Percentiles rank a stretch among this genome's conserved stretches.
These are phyloP conservation scores for Pseudogymnoascus sp. DNA, from an alignment of 2,329 filamentous ascomycete genomes.

Conservation along the genomic window DNA sequence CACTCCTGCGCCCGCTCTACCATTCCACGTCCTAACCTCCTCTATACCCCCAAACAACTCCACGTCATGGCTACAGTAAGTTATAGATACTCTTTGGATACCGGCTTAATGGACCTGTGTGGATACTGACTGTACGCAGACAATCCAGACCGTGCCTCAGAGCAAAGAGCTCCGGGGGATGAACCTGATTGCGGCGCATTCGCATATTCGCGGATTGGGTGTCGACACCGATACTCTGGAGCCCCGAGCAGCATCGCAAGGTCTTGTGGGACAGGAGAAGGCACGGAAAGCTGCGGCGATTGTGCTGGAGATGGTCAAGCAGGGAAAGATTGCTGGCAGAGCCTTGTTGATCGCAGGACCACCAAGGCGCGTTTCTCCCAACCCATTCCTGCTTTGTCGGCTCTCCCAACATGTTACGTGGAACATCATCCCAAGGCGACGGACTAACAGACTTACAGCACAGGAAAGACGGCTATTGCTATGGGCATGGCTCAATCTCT, in stretches of 20 bases:
- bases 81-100: not conserved
- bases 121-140: constrained; percentile 31
- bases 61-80: constrained; percentile 2
- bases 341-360: constrained; percentile 92
- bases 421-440: not conserved
- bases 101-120: not conserved
- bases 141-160: constrained; percentile 81
- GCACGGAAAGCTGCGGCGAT: constrained; percentile 93
- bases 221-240: constrained; percentile 89
- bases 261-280: constrained; percentile 92
- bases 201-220: constrained; percentile 91
- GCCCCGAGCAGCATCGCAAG: constrained; percentile 77
- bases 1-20: constrained; percentile 1
- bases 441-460: constrained; percentile 45
- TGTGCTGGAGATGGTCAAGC: constrained; percentile 97
- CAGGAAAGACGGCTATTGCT: constrained; percentile 95
- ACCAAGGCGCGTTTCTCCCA: constrained; percentile 53
- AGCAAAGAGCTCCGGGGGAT: constrained; percentile 92
- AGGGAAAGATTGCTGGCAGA: constrained; percentile 94
- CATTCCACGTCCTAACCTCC: not conserved
- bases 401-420: constrained; percentile 2
- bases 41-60: not conserved
- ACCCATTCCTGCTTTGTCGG: not conserved
- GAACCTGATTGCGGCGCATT: constrained; percentile 97
- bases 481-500: constrained; percentile 98